These are phyloP conservation scores for Myxozyma sirexii DNA, from an alignment of 805 yeast species.

Conservation along the genomic window DNA sequence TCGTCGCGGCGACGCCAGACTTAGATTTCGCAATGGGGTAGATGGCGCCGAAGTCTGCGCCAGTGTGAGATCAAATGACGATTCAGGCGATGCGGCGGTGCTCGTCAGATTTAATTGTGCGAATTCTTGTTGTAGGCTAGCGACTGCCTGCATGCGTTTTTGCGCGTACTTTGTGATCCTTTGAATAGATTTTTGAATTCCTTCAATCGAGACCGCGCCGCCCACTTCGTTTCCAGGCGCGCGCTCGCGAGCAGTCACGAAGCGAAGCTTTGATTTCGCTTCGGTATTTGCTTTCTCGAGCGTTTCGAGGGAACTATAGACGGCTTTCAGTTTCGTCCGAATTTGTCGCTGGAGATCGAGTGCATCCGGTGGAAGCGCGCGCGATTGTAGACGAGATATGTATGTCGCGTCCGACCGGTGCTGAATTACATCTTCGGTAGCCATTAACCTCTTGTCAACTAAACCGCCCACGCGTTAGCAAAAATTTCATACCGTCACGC, in stretches of 20 bases:
- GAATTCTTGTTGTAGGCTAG: slow-evolving; percentile 9
- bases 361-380: slow-evolving; percentile 27
- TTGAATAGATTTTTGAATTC: slow-evolving; percentile 26
- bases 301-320: slow-evolving; percentile 11
- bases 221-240: background rate
- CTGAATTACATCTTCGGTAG: slow-evolving; percentile 13
- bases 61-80: background rate
- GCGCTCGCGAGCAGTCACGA: background rate
- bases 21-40: background rate
- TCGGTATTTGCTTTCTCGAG: slow-evolving; percentile 22
- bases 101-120: background rate
- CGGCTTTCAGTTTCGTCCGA: slow-evolving; percentile 10
- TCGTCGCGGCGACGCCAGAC: background rate
- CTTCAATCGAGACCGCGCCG: slow-evolving; percentile 20
- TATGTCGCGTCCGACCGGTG: slow-evolving; percentile 19
- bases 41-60: background rate
- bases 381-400: slow-evolving; percentile 8
- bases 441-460: slow-evolving; percentile 16
- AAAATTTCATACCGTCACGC: background rate
- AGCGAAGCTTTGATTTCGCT: slow-evolving; percentile 22
- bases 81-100: background rate
- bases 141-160: slow-evolving; percentile 22
- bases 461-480: background rate
- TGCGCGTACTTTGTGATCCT: slow-evolving; percentile 24
- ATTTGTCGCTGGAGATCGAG: slow-evolving; percentile 22